Evolutionary conservation across 371 early-diverging fungal species (phyloP).

Genomic region (Syncephalastrum sp.): DNA sequence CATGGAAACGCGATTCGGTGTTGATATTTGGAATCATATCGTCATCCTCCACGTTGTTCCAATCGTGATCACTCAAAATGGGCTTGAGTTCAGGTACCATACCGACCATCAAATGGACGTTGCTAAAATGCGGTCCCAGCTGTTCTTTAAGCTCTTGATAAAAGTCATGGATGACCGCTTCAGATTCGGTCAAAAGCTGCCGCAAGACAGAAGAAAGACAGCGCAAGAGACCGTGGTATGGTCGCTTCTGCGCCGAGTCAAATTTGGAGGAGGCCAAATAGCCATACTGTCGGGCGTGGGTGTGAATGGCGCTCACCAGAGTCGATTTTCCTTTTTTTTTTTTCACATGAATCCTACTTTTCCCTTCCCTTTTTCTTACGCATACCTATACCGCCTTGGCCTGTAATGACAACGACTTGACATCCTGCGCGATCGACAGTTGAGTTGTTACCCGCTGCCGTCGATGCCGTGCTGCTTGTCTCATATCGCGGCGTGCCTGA

Average conservation of each 20-base stretch:
- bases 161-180: constrained; percentile 37
- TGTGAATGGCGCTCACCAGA: constrained; percentile 28
- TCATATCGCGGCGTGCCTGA: too few relatives aligned
- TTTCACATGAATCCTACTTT: too few relatives aligned
- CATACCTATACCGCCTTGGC: constrained; percentile 41
- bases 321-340: constrained; percentile 30
- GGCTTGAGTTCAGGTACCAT: constrained; percentile 47
- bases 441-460: too few relatives aligned
- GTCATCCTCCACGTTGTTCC: constrained; percentile 15
- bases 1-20: constrained; percentile 39
- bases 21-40: constrained; percentile 32
- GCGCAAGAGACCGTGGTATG: constrained; percentile 40
- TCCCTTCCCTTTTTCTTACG: background rate
- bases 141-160: constrained; percentile 34
- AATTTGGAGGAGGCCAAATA: constrained; percentile 45
- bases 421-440: constrained; percentile 8
- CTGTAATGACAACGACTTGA: constrained; percentile 35
- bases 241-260: constrained; percentile 40
- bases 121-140: constrained; percentile 41
- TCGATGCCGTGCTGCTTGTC: too few relatives aligned
- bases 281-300: constrained; percentile 39
- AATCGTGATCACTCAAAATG: constrained; percentile 28
- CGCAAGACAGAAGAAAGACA: constrained; percentile 41
- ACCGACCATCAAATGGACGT: constrained; percentile 36
- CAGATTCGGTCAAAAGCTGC: constrained; percentile 43